Conservation (phyloP, 805 yeast species). For the Ogataea allantospora region DNA sequence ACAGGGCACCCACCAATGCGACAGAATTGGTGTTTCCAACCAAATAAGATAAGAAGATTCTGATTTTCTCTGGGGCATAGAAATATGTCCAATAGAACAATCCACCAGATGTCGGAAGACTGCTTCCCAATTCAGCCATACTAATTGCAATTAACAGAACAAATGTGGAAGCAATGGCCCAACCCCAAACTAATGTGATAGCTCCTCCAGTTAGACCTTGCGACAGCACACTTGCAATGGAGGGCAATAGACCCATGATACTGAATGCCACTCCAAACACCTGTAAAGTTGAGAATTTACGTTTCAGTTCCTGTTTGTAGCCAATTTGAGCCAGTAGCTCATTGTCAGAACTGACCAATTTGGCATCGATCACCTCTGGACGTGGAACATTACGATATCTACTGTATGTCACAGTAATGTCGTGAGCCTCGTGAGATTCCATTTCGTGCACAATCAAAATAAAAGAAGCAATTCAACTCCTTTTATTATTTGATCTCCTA, state of each 20-base stretch:
- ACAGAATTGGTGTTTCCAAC: constrained; percentile 46
- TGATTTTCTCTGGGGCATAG: constrained; percentile 39
- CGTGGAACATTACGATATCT: constrained; percentile 15
- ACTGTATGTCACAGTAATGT: constrained; percentile 18
- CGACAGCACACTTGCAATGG: constrained; percentile 56
- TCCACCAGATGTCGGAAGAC: constrained; percentile 63
- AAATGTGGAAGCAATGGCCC: constrained; percentile 43
- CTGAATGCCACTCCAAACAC: constrained; percentile 63
- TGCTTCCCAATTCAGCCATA: constrained; percentile 59
- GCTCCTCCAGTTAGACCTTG: constrained; percentile 58
- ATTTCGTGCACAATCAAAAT: not conserved
- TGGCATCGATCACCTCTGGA: constrained; percentile 29
- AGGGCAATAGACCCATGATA: constrained; percentile 63
- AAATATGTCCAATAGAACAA: constrained; percentile 53
- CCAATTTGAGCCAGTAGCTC: constrained; percentile 52
- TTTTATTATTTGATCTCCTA: not conserved
- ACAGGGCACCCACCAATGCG: constrained; percentile 42
- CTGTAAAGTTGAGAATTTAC: constrained; percentile 57
- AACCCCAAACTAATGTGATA: constrained; percentile 58
- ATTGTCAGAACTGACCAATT: constrained; percentile 29
- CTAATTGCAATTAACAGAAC: constrained; percentile 53
- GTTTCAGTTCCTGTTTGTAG: constrained; percentile 59
- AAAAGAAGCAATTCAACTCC: not conserved
- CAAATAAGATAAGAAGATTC: constrained; percentile 40
- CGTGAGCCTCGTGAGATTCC: constrained; percentile 10